Evolutionary conservation across 1,139 yeast genomes (phyloP).

Genomic region (Yamadazyma buinensis): DNA sequence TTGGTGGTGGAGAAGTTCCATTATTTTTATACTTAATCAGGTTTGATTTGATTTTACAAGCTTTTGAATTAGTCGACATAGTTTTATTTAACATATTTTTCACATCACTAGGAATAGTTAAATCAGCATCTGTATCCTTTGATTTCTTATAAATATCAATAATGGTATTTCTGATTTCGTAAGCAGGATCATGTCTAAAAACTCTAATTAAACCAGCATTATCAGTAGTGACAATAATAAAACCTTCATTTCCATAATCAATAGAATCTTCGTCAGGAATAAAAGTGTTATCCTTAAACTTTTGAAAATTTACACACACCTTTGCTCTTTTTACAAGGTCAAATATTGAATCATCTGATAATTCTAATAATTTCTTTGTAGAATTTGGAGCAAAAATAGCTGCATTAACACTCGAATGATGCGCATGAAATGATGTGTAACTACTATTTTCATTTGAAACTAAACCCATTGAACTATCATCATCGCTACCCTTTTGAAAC

Average conservation of each 20-base stretch:
- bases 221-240: slow-evolving; percentile 74
- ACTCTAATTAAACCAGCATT: slow-evolving; percentile 69
- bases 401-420: slow-evolving; percentile 66
- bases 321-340: slow-evolving; percentile 45
- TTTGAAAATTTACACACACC: slow-evolving; percentile 5
- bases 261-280: slow-evolving; percentile 7
- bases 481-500: slow-evolving; percentile 22
- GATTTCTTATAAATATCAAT: slow-evolving; percentile 9
- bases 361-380: slow-evolving; percentile 60
- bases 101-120: neutral
- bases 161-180: slow-evolving; percentile 27
- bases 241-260: slow-evolving; percentile 22
- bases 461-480: slow-evolving; percentile 22
- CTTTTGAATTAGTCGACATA: neutral
- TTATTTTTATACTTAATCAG: no score
- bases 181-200: slow-evolving; percentile 75
- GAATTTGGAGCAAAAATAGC: slow-evolving; percentile 78
- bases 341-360: slow-evolving; percentile 75
- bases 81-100: neutral
- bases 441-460: slow-evolving; percentile 47
- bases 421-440: slow-evolving; percentile 74
- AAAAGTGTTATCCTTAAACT: neutral
- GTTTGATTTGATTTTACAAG: no score
- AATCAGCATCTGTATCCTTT: slow-evolving; percentile 6
- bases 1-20: no score